Percentiles rank a stretch among this genome's conserved stretches.
These are phyloP conservation scores for Aspergillus pseudonomiae DNA, from an alignment of 2,329 filamentous ascomycete genomes.

Conservation along the genomic window DNA sequence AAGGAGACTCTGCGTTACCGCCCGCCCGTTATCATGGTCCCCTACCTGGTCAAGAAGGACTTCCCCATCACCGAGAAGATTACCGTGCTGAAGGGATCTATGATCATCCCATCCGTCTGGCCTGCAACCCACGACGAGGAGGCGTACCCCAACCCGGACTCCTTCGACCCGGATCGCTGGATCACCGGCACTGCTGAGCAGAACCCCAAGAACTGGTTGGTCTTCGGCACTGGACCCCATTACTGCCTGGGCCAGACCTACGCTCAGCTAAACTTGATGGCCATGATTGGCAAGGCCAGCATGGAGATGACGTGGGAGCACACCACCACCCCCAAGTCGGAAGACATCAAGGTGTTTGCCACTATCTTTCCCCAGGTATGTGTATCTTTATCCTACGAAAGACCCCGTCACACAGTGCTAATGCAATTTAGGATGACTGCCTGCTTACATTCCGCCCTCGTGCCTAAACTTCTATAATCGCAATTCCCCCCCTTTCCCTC, in stretches of 20 bases:
- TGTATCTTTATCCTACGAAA: background rate
- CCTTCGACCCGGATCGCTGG: constrained; percentile 89
- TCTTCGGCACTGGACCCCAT: constrained; percentile 93
- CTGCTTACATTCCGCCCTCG: constrained; percentile 69
- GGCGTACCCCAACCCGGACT: constrained; percentile 85
- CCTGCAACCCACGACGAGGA: constrained; percentile 89
- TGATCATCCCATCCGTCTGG: constrained; percentile 92
- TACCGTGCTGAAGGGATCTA: constrained; percentile 91
- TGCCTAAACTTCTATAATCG: constrained; percentile 28
- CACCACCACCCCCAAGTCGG: constrained; percentile 76
- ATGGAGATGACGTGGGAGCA: constrained; percentile 89
- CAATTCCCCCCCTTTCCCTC: background rate
- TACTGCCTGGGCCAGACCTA: constrained; percentile 96
- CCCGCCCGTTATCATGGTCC: constrained; percentile 95
- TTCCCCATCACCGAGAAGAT: constrained; percentile 89
- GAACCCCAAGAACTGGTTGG: constrained; percentile 93
- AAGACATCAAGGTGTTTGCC: constrained; percentile 97
- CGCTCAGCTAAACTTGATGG: constrained; percentile 83
- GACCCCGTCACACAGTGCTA: constrained; percentile 16
- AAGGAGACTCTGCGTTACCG: constrained; percentile 91
- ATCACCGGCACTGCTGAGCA: constrained; percentile 86
- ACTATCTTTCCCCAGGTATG: constrained; percentile 92
- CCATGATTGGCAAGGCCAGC: constrained; percentile 87
- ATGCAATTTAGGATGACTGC: constrained; percentile 71
- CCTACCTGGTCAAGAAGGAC: constrained; percentile 90